Conservation (phyloP, 2,329 filamentous ascomycete species). For the Ceratocystis huliohia region DNA sequence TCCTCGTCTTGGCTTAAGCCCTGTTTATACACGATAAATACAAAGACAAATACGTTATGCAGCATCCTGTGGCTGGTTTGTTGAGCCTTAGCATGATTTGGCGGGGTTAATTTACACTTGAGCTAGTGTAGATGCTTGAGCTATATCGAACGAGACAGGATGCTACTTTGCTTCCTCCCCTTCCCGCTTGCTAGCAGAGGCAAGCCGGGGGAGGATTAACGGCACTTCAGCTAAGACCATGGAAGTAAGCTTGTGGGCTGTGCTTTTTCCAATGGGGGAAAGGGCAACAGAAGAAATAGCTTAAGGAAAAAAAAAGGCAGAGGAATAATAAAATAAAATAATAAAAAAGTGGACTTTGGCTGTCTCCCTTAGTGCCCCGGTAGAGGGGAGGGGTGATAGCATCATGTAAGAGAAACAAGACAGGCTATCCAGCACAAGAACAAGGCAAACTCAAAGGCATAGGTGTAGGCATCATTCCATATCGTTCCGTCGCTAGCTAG, state of each 20-base stretch:
- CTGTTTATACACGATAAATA: background rate
- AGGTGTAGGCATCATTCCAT: background rate
- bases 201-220: background rate
- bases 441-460: too few species aligned
- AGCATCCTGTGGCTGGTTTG: background rate
- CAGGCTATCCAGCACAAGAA: background rate
- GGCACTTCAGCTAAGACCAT: background rate
- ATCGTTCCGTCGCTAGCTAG: background rate
- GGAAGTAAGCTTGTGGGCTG: conserved; percentile 9
- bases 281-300: background rate
- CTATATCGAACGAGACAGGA: background rate
- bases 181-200: background rate
- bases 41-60: background rate
- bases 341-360: background rate
- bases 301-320: background rate
- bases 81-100: background rate
- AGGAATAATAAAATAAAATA: background rate
- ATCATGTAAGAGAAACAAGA: conserved; percentile 1
- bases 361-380: background rate
- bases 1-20: background rate
- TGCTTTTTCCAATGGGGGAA: background rate
- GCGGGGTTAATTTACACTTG: background rate
- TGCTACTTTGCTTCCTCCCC: background rate
- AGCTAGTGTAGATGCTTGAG: background rate
- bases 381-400: background rate